These are phyloP conservation scores for Sophora flavescens DNA, from an alignment of 306 rosid species.

Conservation along the genomic window DNA sequence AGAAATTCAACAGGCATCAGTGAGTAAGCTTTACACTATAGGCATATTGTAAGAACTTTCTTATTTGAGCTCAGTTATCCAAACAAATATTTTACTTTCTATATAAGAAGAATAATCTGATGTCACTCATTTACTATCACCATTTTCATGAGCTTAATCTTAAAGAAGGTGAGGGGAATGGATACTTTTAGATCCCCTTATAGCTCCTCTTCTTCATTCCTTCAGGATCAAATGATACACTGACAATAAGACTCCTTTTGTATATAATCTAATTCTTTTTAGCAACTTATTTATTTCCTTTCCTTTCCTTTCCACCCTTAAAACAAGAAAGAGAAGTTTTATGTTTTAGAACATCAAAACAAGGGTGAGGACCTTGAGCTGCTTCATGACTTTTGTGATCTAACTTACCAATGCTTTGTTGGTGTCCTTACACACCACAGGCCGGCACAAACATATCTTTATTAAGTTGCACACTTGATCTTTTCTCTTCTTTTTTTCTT, in stretches of 20 bases:
- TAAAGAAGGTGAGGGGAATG: conserved; percentile 14
- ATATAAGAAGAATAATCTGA: neutral
- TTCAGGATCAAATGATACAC: neutral
- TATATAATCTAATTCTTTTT: neutral
- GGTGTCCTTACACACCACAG: conserved; percentile 3
- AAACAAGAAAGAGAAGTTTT: neutral
- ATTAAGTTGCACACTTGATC: neutral
- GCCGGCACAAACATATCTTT: neutral
- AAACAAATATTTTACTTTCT: neutral
- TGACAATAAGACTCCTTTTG: neutral
- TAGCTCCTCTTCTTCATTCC: neutral
- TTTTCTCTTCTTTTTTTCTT: neutral
- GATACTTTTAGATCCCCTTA: neutral
- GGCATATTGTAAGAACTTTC: neutral
- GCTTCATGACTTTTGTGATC: neutral
- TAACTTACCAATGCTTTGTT: neutral
- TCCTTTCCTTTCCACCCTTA: conserved; percentile 9
- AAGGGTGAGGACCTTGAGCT: neutral
- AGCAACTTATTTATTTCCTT: neutral
- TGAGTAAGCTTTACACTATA: conserved; percentile 43
- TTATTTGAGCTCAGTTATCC: conserved; percentile 6
- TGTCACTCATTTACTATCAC: conserved; percentile 3
- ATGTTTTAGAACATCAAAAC: neutral
- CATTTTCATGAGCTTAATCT: conserved; percentile 3
- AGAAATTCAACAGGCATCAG: conserved; percentile 36